Evolutionary conservation across 2,329 filamentous ascomycete genomes (phyloP).

Genomic region (Thelonectria olida): DNA sequence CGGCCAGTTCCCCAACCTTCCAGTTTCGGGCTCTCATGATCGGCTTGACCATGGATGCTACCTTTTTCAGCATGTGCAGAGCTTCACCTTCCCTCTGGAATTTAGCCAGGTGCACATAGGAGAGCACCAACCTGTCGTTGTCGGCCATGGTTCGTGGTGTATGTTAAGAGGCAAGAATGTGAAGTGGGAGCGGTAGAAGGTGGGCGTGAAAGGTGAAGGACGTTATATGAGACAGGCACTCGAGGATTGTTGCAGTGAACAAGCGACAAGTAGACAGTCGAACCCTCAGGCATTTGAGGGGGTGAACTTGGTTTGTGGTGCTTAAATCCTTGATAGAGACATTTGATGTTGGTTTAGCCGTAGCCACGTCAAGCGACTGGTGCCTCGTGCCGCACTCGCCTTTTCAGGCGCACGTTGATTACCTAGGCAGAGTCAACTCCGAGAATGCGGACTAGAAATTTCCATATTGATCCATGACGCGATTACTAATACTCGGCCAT

Average conservation of each 20-base stretch:
- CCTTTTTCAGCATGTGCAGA: slow-evolving; percentile 73
- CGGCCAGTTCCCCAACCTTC: slow-evolving; percentile 80
- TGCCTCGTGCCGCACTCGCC: slow-evolving; percentile 32
- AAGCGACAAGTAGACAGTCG: too few relatives aligned
- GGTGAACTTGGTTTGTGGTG: background rate
- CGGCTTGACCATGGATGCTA: slow-evolving; percentile 90
- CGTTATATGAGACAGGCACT: background rate
- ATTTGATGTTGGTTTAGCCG: background rate
- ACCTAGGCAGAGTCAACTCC: slow-evolving; percentile 3
- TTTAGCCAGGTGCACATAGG: slow-evolving; percentile 59
- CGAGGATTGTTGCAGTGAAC: background rate
- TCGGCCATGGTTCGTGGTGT: slow-evolving; percentile 30
- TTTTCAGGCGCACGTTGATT: slow-evolving; percentile 20
- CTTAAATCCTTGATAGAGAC: background rate
- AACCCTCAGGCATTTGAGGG: too few relatives aligned
- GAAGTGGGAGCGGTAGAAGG: background rate
- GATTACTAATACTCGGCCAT: slow-evolving; percentile 35
- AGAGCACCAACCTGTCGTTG: slow-evolving; percentile 54
- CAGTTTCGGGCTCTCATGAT: slow-evolving; percentile 90
- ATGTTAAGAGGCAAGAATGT: background rate
- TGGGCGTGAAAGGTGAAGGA: slow-evolving; percentile 8
- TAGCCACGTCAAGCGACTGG: slow-evolving; percentile 37
- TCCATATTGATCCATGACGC: slow-evolving; percentile 18
- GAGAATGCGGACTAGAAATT: slow-evolving; percentile 37
- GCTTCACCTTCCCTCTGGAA: slow-evolving; percentile 60